phyloP scores from a whole-genome alignment of 1,284 basidiomycete species.

The Ceraceosorus guamensis region DNA sequence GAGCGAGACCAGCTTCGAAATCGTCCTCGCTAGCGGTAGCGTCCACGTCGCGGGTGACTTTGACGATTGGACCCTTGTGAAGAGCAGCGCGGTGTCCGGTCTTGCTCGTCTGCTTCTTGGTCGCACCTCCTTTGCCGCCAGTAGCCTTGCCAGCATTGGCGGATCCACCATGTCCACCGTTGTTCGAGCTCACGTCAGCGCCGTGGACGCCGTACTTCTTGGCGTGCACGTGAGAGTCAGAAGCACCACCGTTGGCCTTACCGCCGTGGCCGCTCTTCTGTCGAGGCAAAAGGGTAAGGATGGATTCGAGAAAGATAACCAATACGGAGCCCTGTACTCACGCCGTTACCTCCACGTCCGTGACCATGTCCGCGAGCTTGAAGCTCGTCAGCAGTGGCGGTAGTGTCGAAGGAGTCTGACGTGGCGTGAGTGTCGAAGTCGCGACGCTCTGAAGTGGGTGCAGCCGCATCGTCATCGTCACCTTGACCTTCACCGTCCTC shows the following conservation, averaged over 20 bases:
- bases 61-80: too few relatives aligned
- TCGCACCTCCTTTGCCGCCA: too few relatives aligned
- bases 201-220: slow-evolving; percentile 10
- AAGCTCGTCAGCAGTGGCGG: too few relatives aligned
- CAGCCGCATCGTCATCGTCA: too few relatives aligned
- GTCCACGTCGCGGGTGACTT: neutral
- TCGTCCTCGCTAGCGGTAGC: neutral
- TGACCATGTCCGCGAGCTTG: too few relatives aligned
- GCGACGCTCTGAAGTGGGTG: too few relatives aligned
- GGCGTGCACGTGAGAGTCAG: slow-evolving; percentile 6
- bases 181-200: slow-evolving; percentile 12
- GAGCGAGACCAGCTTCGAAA: neutral
- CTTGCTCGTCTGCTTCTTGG: too few relatives aligned
- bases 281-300: too few relatives aligned
- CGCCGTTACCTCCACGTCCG: too few relatives aligned
- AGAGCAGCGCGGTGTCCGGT: too few relatives aligned
- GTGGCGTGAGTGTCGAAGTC: neutral
- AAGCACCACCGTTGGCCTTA: slow-evolving; percentile 9
- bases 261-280: slow-evolving; percentile 13
- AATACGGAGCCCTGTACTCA: too few relatives aligned
- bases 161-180: slow-evolving; percentile 5
- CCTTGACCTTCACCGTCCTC: neutral
- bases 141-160: neutral
- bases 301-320: too few relatives aligned
- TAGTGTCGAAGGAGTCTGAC: neutral